phyloP scores from a whole-genome alignment of 2,329 filamentous ascomycete genomes.

The Penicillium sp. region DNA sequence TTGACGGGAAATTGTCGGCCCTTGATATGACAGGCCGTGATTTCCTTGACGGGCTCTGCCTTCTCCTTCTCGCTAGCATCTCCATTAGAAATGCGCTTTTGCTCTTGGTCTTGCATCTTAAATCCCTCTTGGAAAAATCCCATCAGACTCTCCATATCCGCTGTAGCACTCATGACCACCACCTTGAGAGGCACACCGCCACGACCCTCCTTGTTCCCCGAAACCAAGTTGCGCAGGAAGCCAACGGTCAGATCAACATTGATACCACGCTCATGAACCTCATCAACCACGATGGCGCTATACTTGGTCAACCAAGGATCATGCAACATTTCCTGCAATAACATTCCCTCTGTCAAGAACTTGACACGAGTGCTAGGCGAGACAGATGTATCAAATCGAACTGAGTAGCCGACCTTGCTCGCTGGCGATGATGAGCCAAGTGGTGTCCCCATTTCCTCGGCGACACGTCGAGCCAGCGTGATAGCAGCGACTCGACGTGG shows the following conservation, averaged over 20 bases:
- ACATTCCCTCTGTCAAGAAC: slow-evolving; percentile 93
- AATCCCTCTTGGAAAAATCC: slow-evolving; percentile 63
- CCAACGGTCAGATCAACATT: slow-evolving; percentile 90
- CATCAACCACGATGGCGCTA: slow-evolving; percentile 87
- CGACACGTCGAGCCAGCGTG: slow-evolving; percentile 81
- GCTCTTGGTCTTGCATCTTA: slow-evolving; percentile 5
- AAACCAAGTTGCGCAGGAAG: slow-evolving; percentile 76
- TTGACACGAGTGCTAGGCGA: slow-evolving; percentile 85
- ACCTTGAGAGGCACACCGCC: slow-evolving; percentile 78
- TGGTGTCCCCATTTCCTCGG: slow-evolving; percentile 72
- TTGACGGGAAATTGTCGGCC: slow-evolving; percentile 86
- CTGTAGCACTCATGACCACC: slow-evolving; percentile 95
- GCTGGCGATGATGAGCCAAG: slow-evolving; percentile 58
- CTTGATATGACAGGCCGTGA: slow-evolving; percentile 67
- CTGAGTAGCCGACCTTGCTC: slow-evolving; percentile 81
- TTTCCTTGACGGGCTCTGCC: slow-evolving; percentile 47
- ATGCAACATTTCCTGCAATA: slow-evolving; percentile 86
- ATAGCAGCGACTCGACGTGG: slow-evolving; percentile 92
- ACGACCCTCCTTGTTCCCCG: slow-evolving; percentile 57
- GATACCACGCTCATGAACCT: slow-evolving; percentile 93
- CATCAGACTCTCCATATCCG: slow-evolving; percentile 75
- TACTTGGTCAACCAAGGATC: slow-evolving; percentile 82
- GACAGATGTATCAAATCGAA: slow-evolving; percentile 86
- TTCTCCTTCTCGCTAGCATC: slow-evolving; percentile 10
- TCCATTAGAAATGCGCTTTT: slow-evolving; percentile 10